Evolutionary conservation across 202 grass and related monocot species (phyloP), one percentile per base, ranked within the genome.

Genomic region (Setaria viridis): DNA sequence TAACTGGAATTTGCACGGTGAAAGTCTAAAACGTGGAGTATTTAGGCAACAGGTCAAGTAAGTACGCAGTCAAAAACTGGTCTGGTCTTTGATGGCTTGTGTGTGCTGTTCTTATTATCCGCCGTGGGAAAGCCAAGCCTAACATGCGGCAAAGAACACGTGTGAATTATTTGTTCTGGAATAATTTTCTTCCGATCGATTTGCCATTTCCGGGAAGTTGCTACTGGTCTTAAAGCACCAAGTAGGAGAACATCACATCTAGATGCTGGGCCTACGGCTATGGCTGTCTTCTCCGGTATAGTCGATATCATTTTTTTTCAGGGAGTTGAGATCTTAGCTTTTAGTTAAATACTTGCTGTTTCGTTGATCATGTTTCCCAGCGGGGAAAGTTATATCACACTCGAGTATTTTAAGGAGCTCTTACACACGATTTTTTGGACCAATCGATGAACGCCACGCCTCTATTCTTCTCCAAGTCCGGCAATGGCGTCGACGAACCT

Each of bases 171-270:
- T 35, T 71, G 6, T 37, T 34, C 2, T 14, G 15, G 46, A 51
- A 17, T 46, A 74, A 12, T 25, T 57, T 46, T 77, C 49, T 19
- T 67, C 15, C 25, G 3, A 37, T 39, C 25, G 21, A 39, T 50
- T 80, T 80, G 58, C 37, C 68, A 47, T 67, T 87, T 87, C 69
- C 25, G 37, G 77, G 77, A 86, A 86, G 68, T 2, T 80, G 67
- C 68, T 10, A 32, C 10, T 4, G 15, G 0, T 41, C 10, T 1
- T 62, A 66, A 19, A 25, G 10, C 11, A 12, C 0, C 8, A 7
- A 21, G 67, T 70, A 46, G 1, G 9, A 62, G 19, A 2, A 25
- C 10, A 45, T 72, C 8, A 72, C 69, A 30, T 47, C 19, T 9
- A 41, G 16, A 41, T 41, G 39, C 39, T 19, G 64, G 34, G 34